Percentiles rank a stretch among this genome's conserved stretches.
These are phyloP conservation scores for Termitomyces sp. DNA, from an alignment of 768 basidiomycete species.

Conservation along the genomic window DNA sequence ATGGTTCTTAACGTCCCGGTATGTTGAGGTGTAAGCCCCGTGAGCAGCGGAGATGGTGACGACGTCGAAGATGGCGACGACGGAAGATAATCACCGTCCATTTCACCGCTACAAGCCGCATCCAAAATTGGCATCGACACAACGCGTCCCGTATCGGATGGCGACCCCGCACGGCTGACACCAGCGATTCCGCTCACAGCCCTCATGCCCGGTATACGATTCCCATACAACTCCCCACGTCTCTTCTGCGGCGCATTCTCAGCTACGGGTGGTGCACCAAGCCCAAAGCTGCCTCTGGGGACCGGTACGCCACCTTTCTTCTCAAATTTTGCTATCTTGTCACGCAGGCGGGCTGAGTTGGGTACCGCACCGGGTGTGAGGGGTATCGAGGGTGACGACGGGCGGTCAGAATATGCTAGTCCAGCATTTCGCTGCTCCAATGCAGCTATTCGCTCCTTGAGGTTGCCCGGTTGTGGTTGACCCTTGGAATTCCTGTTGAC, in stretches of 20 bases:
- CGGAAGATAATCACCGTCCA: constrained; percentile 17
- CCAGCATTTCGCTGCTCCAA: constrained; percentile 55
- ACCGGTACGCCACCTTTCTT: constrained; percentile 69
- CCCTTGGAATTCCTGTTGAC: constrained; percentile 20
- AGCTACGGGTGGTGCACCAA: constrained; percentile 54
- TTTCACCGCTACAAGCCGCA: constrained; percentile 5
- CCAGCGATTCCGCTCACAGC: constrained; percentile 20
- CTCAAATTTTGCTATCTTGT: constrained; percentile 80
- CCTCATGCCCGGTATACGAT: constrained; percentile 49
- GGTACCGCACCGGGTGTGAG: constrained; percentile 15
- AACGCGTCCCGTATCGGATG: constrained; percentile 17
- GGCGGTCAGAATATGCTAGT: constrained; percentile 12
- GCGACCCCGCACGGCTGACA: constrained; percentile 16
- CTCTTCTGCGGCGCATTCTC: constrained; percentile 42
- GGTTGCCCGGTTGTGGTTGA: constrained; percentile 39
- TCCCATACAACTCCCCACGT: constrained; percentile 69
- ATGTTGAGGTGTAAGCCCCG: constrained; percentile 8
- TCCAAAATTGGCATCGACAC: constrained; percentile 22
- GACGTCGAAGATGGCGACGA: constrained; percentile 24
- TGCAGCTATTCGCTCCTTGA: constrained; percentile 82
- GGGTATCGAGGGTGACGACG: constrained; percentile 22
- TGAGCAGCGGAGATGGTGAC: constrained; percentile 17
- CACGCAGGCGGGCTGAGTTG: constrained; percentile 32
- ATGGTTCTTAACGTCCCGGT: neutral
- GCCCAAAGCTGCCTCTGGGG: constrained; percentile 69